These are phyloP conservation scores for Euphorbia lathyris DNA, from an alignment of 345 rosid species.

Conservation along the genomic window DNA sequence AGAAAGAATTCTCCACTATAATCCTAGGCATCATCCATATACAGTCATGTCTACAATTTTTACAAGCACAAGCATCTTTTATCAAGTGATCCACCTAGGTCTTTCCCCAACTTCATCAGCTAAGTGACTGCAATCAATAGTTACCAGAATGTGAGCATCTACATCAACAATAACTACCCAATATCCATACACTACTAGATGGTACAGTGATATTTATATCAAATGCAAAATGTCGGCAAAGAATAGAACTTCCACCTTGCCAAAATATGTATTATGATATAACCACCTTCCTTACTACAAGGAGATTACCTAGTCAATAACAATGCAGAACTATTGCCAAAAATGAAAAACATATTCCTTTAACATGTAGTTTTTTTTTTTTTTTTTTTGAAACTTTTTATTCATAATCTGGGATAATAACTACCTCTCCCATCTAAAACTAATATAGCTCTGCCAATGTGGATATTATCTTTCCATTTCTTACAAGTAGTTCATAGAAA, in stretches of 20 bases:
- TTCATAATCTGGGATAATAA: neutral
- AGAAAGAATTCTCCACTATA: neutral
- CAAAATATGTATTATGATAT: neutral
- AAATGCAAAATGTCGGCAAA: neutral
- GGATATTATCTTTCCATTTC: neutral
- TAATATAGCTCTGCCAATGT: neutral
- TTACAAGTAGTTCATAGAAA: neutral
- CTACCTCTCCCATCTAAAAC: neutral
- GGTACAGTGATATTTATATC: neutral
- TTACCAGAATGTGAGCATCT: neutral
- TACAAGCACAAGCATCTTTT: neutral
- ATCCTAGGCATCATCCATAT: constrained; percentile 1
- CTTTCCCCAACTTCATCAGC: neutral
- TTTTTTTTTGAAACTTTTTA: neutral
- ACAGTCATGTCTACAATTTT: neutral
- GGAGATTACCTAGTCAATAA: neutral
- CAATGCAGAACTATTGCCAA: neutral
- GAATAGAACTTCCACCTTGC: neutral
- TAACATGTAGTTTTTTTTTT: neutral
- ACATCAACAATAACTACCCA: neutral
- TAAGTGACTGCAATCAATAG: neutral
- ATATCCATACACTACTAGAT: neutral
- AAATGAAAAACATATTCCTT: neutral
- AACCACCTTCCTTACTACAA: neutral
- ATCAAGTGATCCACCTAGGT: neutral